phyloP scores from a whole-genome alignment of 2,329 filamentous ascomycete species.

The Colletotrichum phormii region DNA sequence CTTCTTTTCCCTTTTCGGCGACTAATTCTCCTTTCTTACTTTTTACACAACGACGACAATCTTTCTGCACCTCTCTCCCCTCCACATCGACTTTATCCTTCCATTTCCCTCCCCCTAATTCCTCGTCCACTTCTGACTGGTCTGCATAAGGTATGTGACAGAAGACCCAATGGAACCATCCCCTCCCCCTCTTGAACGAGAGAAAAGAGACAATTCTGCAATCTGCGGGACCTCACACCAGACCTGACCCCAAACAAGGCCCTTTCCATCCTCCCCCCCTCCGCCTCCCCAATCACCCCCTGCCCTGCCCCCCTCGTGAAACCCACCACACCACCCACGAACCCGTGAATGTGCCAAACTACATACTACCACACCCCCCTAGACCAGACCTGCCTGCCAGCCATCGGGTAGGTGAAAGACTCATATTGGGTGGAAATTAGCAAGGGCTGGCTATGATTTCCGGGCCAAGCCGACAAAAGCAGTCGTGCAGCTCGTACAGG shows the following conservation, averaged over 20 bases:
- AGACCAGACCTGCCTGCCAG: too few relatives aligned
- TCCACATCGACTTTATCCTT: not conserved
- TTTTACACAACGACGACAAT: too few relatives aligned
- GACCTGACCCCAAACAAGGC: not conserved
- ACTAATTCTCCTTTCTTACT: not conserved
- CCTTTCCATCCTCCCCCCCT: not conserved
- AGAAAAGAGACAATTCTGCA: conserved; percentile 13
- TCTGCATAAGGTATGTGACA: not conserved
- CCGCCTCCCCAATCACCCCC: not conserved
- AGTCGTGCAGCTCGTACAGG: not conserved
- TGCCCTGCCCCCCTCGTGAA: not conserved
- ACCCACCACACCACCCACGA: not conserved
- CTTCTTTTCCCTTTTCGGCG: not conserved
- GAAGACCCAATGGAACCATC: not conserved
- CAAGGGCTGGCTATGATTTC: not conserved
- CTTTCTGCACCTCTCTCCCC: too few relatives aligned
- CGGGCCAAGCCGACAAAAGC: conserved; percentile 17
- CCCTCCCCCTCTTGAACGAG: not conserved
- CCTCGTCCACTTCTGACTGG: not conserved
- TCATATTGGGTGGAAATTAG: too few relatives aligned
- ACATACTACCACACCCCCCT: not conserved
- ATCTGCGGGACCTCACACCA: not conserved
- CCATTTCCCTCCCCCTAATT: not conserved
- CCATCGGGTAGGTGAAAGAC: too few relatives aligned
- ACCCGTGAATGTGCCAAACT: not conserved